Base-by-base conservation (phyloP, 371 early-diverging fungal species). In the Mortierella sp. region DNA sequence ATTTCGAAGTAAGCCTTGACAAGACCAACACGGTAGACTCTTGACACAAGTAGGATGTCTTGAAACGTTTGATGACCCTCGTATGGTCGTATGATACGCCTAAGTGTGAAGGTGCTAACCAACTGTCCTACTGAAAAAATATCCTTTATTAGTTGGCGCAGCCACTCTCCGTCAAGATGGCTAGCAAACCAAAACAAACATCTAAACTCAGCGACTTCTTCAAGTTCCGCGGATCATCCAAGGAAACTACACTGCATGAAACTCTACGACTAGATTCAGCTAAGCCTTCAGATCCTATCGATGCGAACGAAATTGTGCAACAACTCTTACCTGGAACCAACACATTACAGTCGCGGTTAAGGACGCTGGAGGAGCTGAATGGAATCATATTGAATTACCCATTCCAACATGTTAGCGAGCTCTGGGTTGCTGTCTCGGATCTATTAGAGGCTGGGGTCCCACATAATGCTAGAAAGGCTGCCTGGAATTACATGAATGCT, bases 401-500 rank as follows among this genome's bases (percentile, higher is more conserved):
- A 18, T 90, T 92, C 54, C 87, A 88, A 9, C 89, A 91, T 62
- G 74, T 87, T 45, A 88, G 88, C 51, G 90, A 91, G 72, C 86
- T 92, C 5, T 91, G 90, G 78, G 85, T 88, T 43, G 84, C 88
- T 9, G 86, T 91, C 11, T 83, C 89, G 60, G 91, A 91, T 62
- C 84, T 90, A 22, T 68, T 92, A 39, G 83, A 86, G 24, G 77
- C 86, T 8, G 84, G 77, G 26, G 86, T 85, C 66, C 88, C 89
- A 14, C 80, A 84, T 18, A 90, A 90, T 65, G 90, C 90, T 12
- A 85, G 92, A 12, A 88, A 87, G 64, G 78, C 80, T 16, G 91
- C 87, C 0, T 91, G 90, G 85, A 84, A 88, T 54, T 90, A 91
- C 66, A 90, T 92, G 90, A 83, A 87, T 58, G 88, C 90, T 18